Base-by-base conservation (phyloP, 768 basidiomycete species). In the Tremella yokohamensis region DNA sequence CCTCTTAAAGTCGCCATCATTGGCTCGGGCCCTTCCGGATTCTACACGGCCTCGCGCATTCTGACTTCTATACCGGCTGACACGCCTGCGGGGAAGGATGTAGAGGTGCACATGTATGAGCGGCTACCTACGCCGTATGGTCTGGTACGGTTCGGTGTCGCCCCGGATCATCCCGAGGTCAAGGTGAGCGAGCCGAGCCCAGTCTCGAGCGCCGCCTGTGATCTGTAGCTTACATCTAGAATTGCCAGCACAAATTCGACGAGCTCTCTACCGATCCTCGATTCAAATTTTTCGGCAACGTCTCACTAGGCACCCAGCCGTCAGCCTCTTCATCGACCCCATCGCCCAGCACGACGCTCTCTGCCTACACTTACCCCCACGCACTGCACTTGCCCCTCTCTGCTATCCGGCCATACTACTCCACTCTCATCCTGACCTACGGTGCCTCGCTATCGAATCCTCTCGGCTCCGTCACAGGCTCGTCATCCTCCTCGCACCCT, bases 81-180 rank as follows among this genome's bases (percentile, higher is more conserved):
- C 64, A 54, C 70, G 52, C 76, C 76, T 2, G 75, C 71, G 29
- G 79, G 78, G 1, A 61, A 72, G 7, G 54, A 79, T 34, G 70
- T 84, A n/a, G 76, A 79, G 51, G 83, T 97, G 13, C 90, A 98
- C 73, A 77, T 99, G 70, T 99, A 85, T 73, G 94, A 99, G 78
- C 82, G 90, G 34, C 81, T 94, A 11, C 97, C 93, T 83, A 85
- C 90, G 25, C 94, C 94, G 11, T 89, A 96, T 72, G 96, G 96
- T 0, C 82, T 98, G 1, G 92, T 96, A 2, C 81, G 96, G 45
- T 99, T 93, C 70, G 93, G 96, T 0, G 93, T 99, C 13, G 94
- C 96, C 11, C 94, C 94, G 44, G 94, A 98, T 79, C 94, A 98
- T 76, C 91, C 96, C 9, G 94, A 97, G 79, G 93, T 98, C 76